These are phyloP conservation scores for Botrytis fabae DNA, from an alignment of 2,329 filamentous ascomycete species.

Conservation along the genomic window DNA sequence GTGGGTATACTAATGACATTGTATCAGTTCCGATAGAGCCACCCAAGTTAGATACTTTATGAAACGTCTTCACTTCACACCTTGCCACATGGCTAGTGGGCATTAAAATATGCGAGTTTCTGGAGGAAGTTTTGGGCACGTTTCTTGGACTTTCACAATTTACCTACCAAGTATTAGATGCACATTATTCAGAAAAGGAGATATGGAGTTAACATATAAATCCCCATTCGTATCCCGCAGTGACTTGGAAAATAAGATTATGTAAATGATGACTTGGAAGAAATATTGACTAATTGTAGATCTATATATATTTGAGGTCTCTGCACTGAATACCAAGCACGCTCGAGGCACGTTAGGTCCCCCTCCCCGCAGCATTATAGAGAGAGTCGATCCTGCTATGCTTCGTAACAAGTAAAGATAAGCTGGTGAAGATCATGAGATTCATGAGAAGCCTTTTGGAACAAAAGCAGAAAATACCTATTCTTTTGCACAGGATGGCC, in stretches of 20 bases:
- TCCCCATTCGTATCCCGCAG: not conserved
- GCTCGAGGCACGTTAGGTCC: not conserved
- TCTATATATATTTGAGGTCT: not conserved
- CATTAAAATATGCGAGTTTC: not conserved
- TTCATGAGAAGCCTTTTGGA: not conserved
- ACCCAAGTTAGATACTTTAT: not conserved
- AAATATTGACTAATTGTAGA: not conserved
- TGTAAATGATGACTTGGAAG: not conserved
- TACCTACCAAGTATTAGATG: not conserved
- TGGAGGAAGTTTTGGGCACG: not conserved
- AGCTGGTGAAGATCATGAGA: constrained; percentile 3
- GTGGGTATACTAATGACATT: not conserved
- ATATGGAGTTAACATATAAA: not conserved
- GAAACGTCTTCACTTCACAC: constrained; percentile 4
- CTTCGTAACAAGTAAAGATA: not conserved
- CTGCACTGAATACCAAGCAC: not conserved
- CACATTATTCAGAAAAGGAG: too few species aligned
- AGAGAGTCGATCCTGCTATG: not conserved
- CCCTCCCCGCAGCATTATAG: not conserved
- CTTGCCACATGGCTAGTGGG: not conserved
- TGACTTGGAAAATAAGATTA: not conserved
- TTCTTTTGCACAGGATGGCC: not conserved
- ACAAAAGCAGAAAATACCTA: not conserved
- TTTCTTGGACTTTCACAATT: not conserved
- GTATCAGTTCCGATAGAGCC: not conserved